Evolutionary conservation across 139 green algal genomes (phyloP).

Genomic region (Closterium sp.): DNA sequence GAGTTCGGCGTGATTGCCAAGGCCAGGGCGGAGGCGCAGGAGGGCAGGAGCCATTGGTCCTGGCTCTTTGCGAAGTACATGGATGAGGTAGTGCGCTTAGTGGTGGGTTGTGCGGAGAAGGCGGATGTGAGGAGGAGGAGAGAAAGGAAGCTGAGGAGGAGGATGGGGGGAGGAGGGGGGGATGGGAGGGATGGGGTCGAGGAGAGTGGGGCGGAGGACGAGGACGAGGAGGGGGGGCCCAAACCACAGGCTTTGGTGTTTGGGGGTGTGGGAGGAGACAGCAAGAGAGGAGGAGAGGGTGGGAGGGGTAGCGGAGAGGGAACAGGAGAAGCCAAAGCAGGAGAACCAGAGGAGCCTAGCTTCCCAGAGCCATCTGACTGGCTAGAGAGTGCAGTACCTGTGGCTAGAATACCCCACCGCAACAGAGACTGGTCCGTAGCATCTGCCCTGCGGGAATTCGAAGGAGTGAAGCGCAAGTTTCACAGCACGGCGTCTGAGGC

Average conservation of each 20-base stretch:
- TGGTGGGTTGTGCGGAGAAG: neutral
- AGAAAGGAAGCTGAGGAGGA: neutral
- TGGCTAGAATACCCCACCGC: neutral
- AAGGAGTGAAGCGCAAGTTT: neutral
- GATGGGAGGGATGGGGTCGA: no score
- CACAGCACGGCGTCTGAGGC: neutral
- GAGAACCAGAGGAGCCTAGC: neutral
- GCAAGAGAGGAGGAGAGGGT: neutral
- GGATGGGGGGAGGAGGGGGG: neutral
- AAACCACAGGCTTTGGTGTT: neutral
- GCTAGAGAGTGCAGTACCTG: neutral
- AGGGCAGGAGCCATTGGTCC: neutral
- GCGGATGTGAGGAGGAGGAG: neutral
- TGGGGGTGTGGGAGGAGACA: neutral
- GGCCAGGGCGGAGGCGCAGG: neutral
- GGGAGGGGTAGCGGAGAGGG: neutral
- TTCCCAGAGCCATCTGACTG: neutral
- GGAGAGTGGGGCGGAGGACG: no score
- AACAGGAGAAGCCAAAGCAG: neutral
- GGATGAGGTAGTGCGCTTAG: neutral
- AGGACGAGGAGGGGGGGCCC: neutral
- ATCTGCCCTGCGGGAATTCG: neutral
- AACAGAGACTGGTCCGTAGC: neutral
- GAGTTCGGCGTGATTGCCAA: neutral
- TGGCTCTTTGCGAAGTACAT: neutral